phyloP scores from a whole-genome alignment of 2,329 filamentous ascomycete species.

The Huntiella decipiens region DNA sequence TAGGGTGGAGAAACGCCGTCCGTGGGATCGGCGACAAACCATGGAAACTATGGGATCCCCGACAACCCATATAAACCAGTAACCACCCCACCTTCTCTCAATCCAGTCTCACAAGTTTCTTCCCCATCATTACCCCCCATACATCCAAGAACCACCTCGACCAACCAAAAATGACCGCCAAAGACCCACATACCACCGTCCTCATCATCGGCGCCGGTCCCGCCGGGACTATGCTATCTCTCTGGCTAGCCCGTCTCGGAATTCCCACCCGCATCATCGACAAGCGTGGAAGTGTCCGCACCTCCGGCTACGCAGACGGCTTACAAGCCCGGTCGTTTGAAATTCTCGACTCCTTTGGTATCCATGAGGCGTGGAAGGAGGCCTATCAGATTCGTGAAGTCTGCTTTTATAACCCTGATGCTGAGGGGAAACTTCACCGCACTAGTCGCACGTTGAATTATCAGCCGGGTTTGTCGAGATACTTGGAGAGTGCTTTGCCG shows the following conservation, averaged over 20 bases:
- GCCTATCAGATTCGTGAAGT: constrained; percentile 41
- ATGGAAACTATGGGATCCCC: too few relatives aligned
- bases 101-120: too few relatives aligned
- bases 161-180: background rate
- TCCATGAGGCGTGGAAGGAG: constrained; percentile 47
- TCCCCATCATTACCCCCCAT: background rate
- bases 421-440: constrained; percentile 35
- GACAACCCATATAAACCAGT: too few relatives aligned
- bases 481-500: constrained; percentile 48
- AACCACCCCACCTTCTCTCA: too few relatives aligned
- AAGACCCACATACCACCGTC: constrained; percentile 16
- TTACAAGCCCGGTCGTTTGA: constrained; percentile 48
- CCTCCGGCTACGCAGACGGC: constrained; percentile 24
- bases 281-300: constrained; percentile 23
- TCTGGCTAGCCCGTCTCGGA: constrained; percentile 24
- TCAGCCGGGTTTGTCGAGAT: constrained; percentile 39
- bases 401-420: constrained; percentile 41
- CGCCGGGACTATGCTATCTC: constrained; percentile 24
- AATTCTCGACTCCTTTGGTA: constrained; percentile 55
- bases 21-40: too few relatives aligned
- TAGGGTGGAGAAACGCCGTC: too few relatives aligned
- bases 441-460: constrained; percentile 44
- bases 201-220: constrained; percentile 25
- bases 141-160: background rate
- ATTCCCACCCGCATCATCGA: constrained; percentile 26